Evolutionary conservation across 495 filamentous ascomycete species (phyloP).

Genomic region (Tuber calosporum): DNA sequence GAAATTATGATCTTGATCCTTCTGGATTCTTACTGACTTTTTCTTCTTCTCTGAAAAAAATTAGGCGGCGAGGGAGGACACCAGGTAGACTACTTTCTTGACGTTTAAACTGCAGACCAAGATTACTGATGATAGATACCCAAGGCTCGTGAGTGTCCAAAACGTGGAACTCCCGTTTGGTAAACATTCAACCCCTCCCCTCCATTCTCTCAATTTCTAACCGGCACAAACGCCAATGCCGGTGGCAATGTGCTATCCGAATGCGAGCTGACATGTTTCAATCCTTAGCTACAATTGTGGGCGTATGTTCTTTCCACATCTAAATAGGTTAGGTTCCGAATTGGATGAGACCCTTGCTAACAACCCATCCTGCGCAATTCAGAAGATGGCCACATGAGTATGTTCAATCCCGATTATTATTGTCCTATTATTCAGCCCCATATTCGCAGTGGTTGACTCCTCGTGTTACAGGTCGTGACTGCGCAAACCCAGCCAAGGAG

Average conservation of each 20-base stretch:
- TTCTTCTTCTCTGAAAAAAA: constrained; percentile 32
- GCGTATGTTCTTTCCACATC: constrained; percentile 48
- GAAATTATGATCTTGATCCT: constrained; percentile 14
- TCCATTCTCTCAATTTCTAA: constrained; percentile 2
- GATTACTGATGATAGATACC: constrained; percentile 40
- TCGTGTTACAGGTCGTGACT: constrained; percentile 66
- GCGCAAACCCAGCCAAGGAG: constrained; percentile 80
- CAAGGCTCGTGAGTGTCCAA: constrained; percentile 88
- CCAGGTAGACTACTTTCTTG: constrained; percentile 49
- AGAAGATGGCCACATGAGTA: constrained; percentile 86
- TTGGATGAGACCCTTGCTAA: constrained; percentile 37
- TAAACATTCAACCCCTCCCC: constrained; percentile 44
- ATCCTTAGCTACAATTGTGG: constrained; percentile 66
- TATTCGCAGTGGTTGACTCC: neutral
- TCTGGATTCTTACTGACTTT: constrained; percentile 19
- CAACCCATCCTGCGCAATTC: constrained; percentile 22
- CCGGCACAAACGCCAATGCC: neutral
- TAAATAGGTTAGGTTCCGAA: constrained; percentile 45
- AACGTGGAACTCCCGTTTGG: constrained; percentile 87
- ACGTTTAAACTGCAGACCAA: constrained; percentile 11
- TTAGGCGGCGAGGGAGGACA: constrained; percentile 69
- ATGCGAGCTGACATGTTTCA: constrained; percentile 41
- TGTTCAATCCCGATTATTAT: constrained; percentile 40
- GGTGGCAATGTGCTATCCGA: constrained; percentile 6
- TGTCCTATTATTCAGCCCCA: constrained; percentile 13